A percentile compares a stretch with the other conserved stretches of the same genome.
These are phyloP conservation scores for Parascedosporium putredinis DNA, from an alignment of 2,329 filamentous ascomycete species.

Conservation along the genomic window DNA sequence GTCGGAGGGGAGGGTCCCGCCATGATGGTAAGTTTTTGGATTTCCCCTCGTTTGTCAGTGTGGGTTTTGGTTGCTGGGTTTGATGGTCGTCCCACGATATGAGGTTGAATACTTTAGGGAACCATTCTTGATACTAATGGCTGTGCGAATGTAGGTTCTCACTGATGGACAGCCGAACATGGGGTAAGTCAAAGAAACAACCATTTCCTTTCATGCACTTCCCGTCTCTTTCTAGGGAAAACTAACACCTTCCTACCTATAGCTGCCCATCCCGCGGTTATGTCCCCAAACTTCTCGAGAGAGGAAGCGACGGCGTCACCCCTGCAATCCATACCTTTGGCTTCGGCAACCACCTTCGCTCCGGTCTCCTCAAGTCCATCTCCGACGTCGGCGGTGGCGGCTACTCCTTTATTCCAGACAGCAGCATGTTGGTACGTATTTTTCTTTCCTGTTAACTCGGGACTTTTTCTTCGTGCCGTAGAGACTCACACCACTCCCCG, in stretches of 20 bases:
- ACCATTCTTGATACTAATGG: too few species aligned
- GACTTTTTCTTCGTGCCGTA: not conserved
- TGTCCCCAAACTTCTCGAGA: conserved; percentile 38
- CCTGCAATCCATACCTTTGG: conserved; percentile 41
- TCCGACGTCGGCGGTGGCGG: conserved; percentile 46
- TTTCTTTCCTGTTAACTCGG: not conserved
- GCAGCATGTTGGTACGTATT: conserved; percentile 43
- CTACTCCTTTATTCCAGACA: conserved; percentile 52
- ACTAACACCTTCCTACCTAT: not conserved
- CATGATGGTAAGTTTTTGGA: conserved; percentile 26
- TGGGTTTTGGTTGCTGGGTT: too few species aligned
- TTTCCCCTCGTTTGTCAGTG: too few species aligned
- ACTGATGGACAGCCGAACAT: not conserved
- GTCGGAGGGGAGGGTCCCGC: conserved; percentile 31
- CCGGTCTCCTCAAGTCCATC: conserved; percentile 48
- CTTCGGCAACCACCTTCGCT: conserved; percentile 38
- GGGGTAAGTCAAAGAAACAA: not conserved
- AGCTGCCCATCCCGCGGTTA: conserved; percentile 42
- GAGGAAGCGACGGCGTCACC: conserved; percentile 22
- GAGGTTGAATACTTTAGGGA: too few species aligned
- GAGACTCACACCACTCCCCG: conserved; percentile 8
- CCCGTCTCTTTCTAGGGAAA: too few species aligned
- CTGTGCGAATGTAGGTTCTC: not conserved
- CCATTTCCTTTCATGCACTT: too few species aligned
- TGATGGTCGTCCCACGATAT: too few species aligned